These are phyloP conservation scores for Athelia psychrophila DNA, from an alignment of 1,284 basidiomycete species.

Conservation along the genomic window DNA sequence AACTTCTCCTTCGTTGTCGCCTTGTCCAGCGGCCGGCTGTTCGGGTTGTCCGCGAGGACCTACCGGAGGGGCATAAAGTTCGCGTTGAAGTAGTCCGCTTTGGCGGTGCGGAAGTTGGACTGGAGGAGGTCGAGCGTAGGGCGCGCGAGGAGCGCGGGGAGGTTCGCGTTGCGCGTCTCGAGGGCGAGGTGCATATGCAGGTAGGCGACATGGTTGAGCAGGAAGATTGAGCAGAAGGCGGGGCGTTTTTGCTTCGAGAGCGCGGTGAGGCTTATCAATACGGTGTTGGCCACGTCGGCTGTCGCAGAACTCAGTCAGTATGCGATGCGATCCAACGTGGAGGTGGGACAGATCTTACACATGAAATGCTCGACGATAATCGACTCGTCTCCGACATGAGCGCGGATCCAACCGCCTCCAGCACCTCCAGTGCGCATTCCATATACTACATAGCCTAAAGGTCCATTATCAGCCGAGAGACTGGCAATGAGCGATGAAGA, in stretches of 20 bases:
- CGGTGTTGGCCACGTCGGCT: slow-evolving; percentile 71
- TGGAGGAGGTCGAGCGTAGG: slow-evolving; percentile 59
- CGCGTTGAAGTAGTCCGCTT: slow-evolving; percentile 77
- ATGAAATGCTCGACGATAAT: slow-evolving; percentile 71
- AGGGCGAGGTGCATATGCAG: slow-evolving; percentile 53
- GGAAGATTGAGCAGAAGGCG: slow-evolving; percentile 68
- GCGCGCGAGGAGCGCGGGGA: slow-evolving; percentile 46
- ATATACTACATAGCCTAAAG: slow-evolving; percentile 66
- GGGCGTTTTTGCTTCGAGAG: slow-evolving; percentile 63
- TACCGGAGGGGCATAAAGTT: slow-evolving; percentile 78
- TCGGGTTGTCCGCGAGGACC: slow-evolving; percentile 63
- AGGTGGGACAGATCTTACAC: slow-evolving; percentile 47
- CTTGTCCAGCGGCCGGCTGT: slow-evolving; percentile 47
- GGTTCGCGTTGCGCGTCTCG: slow-evolving; percentile 40
- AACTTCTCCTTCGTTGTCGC: slow-evolving; percentile 73
- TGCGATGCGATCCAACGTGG: not conserved
- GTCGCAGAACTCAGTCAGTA: slow-evolving; percentile 2
- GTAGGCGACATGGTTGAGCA: slow-evolving; percentile 75
- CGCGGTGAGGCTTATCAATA: slow-evolving; percentile 54
- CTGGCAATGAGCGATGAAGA: not conserved
- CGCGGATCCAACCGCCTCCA: slow-evolving; percentile 59
- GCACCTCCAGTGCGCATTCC: slow-evolving; percentile 64
- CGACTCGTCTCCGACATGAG: slow-evolving; percentile 55
- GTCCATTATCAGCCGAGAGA: slow-evolving; percentile 1
- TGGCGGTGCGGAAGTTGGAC: slow-evolving; percentile 71